These are phyloP conservation scores for Bothriochloa decipiens DNA, from an alignment of 176 grass and related monocot species.

Conservation along the genomic window DNA sequence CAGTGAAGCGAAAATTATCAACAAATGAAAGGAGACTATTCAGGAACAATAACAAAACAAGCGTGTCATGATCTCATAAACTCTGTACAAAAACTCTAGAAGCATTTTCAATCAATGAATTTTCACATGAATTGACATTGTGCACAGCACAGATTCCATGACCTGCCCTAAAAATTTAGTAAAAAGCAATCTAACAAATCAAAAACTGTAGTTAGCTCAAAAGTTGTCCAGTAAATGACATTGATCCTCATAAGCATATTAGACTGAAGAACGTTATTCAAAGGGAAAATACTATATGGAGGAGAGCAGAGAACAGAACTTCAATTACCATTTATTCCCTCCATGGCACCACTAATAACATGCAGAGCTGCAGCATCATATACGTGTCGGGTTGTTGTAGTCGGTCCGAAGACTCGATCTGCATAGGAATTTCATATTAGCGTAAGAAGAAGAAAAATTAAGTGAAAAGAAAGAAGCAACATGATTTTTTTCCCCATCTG, in stretches of 20 bases:
- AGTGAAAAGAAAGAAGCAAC: not conserved
- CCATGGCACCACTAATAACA: slow-evolving; percentile 74
- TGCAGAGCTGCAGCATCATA: slow-evolving; percentile 80
- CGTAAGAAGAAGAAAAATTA: slow-evolving; percentile 1
- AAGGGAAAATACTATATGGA: not conserved
- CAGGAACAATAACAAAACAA: slow-evolving; percentile 15
- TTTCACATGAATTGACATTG: slow-evolving; percentile 14
- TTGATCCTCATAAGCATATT: not conserved
- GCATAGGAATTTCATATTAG: slow-evolving; percentile 36
- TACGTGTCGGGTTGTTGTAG: slow-evolving; percentile 71
- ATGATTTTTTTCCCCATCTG: not conserved
- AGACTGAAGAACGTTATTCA: not conserved
- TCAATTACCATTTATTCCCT: slow-evolving; percentile 83
- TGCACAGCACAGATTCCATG: not conserved
- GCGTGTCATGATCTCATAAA: slow-evolving; percentile 6
- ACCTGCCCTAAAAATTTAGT: not conserved
- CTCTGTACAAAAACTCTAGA: not conserved
- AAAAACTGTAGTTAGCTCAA: not conserved
- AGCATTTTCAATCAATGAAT: not conserved
- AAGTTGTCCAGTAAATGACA: slow-evolving; percentile 6
- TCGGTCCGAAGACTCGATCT: slow-evolving; percentile 87
- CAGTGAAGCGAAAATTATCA: slow-evolving; percentile 16
- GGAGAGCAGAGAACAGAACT: slow-evolving; percentile 38
- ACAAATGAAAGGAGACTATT: not conserved
- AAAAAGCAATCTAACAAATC: slow-evolving; percentile 2